A percentile compares a stretch with the other conserved stretches of the same genome.
Evolutionary conservation across 1,284 basidiomycete genomes (phyloP).

Genomic region (Ceratobasidium sp.): DNA sequence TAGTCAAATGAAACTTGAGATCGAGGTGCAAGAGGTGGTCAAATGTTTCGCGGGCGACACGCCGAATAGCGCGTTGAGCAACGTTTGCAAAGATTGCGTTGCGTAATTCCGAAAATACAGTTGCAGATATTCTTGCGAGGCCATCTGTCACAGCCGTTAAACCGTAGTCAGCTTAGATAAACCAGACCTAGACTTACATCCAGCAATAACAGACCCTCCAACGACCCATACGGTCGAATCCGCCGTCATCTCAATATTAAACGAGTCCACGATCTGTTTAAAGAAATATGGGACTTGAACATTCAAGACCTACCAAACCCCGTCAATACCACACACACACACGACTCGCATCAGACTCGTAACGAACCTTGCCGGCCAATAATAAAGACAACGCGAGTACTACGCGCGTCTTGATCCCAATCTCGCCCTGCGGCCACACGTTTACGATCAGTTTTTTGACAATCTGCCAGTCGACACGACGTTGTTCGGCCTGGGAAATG

Average conservation of each 20-base stretch:
- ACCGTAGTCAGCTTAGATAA: not conserved
- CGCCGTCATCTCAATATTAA: slow-evolving; percentile 85
- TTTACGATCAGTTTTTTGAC: slow-evolving; percentile 60
- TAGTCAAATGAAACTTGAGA: slow-evolving; percentile 89
- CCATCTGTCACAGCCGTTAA: slow-evolving; percentile 68
- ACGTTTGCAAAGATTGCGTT: slow-evolving; percentile 98
- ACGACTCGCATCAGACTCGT: not conserved
- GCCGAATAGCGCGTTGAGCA: slow-evolving; percentile 91
- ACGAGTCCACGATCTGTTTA: slow-evolving; percentile 87
- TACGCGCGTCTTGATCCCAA: slow-evolving; percentile 70
- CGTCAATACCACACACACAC: slow-evolving; percentile 23
- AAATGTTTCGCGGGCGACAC: slow-evolving; percentile 93
- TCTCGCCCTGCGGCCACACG: slow-evolving; percentile 63
- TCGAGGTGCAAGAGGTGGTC: slow-evolving; percentile 91
- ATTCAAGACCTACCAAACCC: slow-evolving; percentile 74
- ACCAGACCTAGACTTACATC: slow-evolving; percentile 70
- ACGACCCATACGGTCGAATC: slow-evolving; percentile 89
- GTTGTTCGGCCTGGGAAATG: slow-evolving; percentile 43
- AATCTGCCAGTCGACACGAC: slow-evolving; percentile 59
- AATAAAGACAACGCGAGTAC: slow-evolving; percentile 83
- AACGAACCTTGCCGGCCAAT: slow-evolving; percentile 81
- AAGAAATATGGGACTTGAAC: slow-evolving; percentile 98
- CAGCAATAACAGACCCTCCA: slow-evolving; percentile 86
- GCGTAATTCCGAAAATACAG: slow-evolving; percentile 88
- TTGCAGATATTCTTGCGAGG: slow-evolving; percentile 86